Evolutionary conservation across 768 basidiomycete genomes (phyloP), one percentile per base, ranked within the genome.

Genomic region (Trametes elegans): DNA sequence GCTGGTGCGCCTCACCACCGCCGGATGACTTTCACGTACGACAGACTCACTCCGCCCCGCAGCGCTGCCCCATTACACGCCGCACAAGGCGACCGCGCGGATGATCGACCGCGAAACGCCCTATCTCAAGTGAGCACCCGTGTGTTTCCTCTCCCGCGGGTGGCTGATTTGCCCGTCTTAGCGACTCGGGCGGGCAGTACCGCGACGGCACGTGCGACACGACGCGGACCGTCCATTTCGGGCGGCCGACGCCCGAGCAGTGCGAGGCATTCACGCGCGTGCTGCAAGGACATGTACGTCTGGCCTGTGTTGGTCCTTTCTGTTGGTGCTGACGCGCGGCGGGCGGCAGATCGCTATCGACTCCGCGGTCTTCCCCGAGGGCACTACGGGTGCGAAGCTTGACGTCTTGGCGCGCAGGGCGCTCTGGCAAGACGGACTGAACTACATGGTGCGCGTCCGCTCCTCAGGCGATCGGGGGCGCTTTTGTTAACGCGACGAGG

Each of bases 191-290:
- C 42, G 93, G 87, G 5, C 87, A 93, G 67, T 93, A 88, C 69
- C 76, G 79, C 59, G 95, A 98, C 65, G 95, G 93, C 5, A 98
- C 96, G 9, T 89, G 87, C 70, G 87, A 91, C 66, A 90, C 87
- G 23, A 88, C 87, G 13, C 81, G 89, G 44, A 91, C 90, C 0
- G 72, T 92, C 26, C 90, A 93, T 73, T 91, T 95, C 65, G 93
- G 93, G 36, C 80, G 85, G n/a, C 90, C 90, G 7, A 84, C 87
- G n/a, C 57, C 76, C n/a, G 88, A 92, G 59, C 86, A 92, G 68
- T 87, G 83, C 67, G 88, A 94, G 61, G 93, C 96, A 1, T 99
- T 85, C 71, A 99, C 97, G 27, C 79, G 93, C 41, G 97, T 98
- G 38, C 69, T 99, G 53, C 97, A 99, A 72, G 96, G 95, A 7